Base-by-base conservation (phyloP, 2,329 filamentous ascomycete genomes). In the Aspergillus calidoustus region DNA sequence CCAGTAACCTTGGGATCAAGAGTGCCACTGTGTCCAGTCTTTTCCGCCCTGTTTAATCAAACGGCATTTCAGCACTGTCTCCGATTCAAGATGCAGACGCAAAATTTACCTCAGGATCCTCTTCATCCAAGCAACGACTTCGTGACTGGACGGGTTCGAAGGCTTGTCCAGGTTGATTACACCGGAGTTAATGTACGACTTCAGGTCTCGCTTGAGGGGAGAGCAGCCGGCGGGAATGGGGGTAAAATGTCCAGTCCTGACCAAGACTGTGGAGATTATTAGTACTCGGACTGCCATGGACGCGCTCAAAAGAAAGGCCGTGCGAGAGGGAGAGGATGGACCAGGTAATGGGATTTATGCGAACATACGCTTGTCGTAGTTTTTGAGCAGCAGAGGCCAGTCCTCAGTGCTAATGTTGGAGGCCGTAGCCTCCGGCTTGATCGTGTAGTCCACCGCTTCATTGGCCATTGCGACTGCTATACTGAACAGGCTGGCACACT, bases 71-170 rank as follows among this genome's bases (percentile, higher is more conserved):
- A 74, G 71, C 31, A 38, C 19, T n/a, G 22, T 44, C 13, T 9
- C n/a, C 17, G 15, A 30, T 48, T 15, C 28, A 22, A 47, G 7
- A 30, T 28, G 31, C 22, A 48, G 46, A 28, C 50, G 34, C 31
- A 44, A 53, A 55, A 60, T 81, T 67, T 87, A 93, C 90, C 91
- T 89, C 60, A 99, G 86, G 74, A 98, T 98, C 72, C 94, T 90
- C 89, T 99, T 99, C 72, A 98, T 91, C 95, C 95, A 99, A 69
- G 95, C 94, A 75, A 99, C 95, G 69, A 99, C 95, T 85, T 99
- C 95, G 86, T 99, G 95, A 74, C 91, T 95, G 69, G 93, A 97
- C 58, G 94, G 94, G 84, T 99, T 99, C 57, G 93, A 96, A 61
- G 94, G 95, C 84, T 96, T 96, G 83, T 96, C 92, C 71, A 97